phyloP scores from a whole-genome alignment of 495 filamentous ascomycete genomes.

The Trichoderma parareesei region DNA sequence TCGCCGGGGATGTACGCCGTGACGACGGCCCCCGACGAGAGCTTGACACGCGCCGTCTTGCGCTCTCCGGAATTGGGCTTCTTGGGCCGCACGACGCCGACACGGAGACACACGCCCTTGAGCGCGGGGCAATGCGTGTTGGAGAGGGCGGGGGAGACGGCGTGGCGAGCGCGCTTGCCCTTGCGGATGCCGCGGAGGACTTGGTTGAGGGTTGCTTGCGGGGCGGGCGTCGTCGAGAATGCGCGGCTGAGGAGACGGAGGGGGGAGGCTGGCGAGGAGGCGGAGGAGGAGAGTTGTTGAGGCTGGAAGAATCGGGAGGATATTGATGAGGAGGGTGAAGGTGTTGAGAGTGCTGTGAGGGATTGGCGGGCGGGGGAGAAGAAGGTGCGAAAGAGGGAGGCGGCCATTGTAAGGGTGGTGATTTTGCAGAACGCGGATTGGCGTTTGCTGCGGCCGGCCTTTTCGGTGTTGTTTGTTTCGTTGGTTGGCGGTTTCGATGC shows the following conservation, averaged over 20 bases:
- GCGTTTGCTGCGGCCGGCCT: background rate
- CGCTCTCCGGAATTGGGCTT: constrained; percentile 96
- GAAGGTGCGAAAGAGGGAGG: background rate
- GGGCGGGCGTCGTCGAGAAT: constrained; percentile 43
- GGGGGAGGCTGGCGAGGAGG: background rate
- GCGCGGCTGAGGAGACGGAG: constrained; percentile 18
- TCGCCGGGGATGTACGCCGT: constrained; percentile 93
- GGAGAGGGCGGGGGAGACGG: constrained; percentile 74
- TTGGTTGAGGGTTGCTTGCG: constrained; percentile 54
- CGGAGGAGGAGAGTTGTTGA: background rate
- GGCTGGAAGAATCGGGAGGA: constrained; percentile 10
- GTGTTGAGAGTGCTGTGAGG: background rate
- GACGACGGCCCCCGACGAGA: constrained; percentile 80
- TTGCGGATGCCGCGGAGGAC: constrained; percentile 64
- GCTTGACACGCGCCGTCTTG: constrained; percentile 79
- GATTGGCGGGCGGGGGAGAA: constrained; percentile 16
- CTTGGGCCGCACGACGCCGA: constrained; percentile 88
- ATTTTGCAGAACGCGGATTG: background rate
- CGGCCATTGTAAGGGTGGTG: background rate
- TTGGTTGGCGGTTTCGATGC: background rate
- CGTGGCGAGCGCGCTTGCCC: constrained; percentile 67
- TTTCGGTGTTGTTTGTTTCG: background rate
- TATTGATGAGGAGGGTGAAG: background rate
- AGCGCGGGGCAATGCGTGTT: constrained; percentile 61
- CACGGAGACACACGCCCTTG: constrained; percentile 93